Conservation (phyloP, 1,284 basidiomycete species). For the Heterobasidion annosum region DNA sequence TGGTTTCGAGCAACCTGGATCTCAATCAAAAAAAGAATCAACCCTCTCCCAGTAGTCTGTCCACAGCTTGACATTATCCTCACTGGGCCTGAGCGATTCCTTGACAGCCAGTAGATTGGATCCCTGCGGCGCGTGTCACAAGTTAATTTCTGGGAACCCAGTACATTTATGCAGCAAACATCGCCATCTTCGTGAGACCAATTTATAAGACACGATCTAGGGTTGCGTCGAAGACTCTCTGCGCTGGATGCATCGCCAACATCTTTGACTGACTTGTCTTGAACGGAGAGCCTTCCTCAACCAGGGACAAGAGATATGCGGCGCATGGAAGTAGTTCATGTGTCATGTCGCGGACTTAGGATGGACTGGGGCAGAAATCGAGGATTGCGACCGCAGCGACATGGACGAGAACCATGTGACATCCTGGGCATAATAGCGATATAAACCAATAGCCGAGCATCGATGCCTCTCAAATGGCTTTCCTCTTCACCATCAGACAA, state of each 20-base stretch:
- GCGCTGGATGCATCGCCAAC: background rate
- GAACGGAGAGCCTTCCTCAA: conserved; percentile 11
- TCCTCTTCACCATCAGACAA: background rate
- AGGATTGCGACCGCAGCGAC: conserved; percentile 11
- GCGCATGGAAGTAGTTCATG: conserved; percentile 6
- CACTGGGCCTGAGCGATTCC: background rate
- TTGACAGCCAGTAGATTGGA: background rate
- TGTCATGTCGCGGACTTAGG: conserved; percentile 16
- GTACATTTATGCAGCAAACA: no score
- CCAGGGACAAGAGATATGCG: conserved; percentile 14
- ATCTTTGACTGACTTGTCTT: background rate
- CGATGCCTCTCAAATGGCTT: no score
- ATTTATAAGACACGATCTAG: background rate
- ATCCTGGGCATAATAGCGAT: background rate
- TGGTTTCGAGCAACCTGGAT: no score
- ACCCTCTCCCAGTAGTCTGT: background rate
- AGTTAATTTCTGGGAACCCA: background rate
- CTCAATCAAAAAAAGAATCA: background rate
- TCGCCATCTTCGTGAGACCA: background rate
- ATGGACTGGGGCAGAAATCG: conserved; percentile 15
- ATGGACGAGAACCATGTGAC: conserved; percentile 16
- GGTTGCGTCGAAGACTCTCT: background rate
- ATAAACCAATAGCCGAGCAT: no score
- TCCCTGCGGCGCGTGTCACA: background rate
- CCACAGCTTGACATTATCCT: background rate